These are phyloP conservation scores for Bryoglossum gracile DNA, from an alignment of 495 filamentous ascomycete species.

Conservation along the genomic window DNA sequence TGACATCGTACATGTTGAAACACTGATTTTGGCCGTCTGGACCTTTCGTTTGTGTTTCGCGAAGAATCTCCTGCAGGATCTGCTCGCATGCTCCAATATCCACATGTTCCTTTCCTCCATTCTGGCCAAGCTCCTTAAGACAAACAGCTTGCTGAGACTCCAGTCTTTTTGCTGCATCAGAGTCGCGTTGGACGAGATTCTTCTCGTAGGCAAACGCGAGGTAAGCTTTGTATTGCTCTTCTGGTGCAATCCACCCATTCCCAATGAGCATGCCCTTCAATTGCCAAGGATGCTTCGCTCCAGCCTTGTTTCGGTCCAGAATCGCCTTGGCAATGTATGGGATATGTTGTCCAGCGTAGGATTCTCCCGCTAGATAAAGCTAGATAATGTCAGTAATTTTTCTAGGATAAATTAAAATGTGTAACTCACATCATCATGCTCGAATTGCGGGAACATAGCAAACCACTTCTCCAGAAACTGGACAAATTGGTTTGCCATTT, in stretches of 20 bases:
- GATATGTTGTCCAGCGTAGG: constrained; percentile 94
- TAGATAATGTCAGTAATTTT: constrained; percentile 35
- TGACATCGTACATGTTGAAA: constrained; percentile 92
- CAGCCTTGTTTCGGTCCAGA: constrained; percentile 66
- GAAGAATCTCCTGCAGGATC: constrained; percentile 63
- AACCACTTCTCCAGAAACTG: constrained; percentile 89
- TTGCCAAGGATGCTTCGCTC: constrained; percentile 54
- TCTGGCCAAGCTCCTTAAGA: constrained; percentile 43
- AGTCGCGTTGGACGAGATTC: constrained; percentile 61
- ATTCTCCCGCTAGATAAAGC: constrained; percentile 93
- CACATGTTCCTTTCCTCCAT: constrained; percentile 52
- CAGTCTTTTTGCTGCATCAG: constrained; percentile 53
- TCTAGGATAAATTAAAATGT: neutral
- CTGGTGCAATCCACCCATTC: constrained; percentile 92
- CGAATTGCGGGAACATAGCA: constrained; percentile 81
- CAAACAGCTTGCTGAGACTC: constrained; percentile 66
- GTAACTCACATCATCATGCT: constrained; percentile 77
- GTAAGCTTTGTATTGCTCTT: constrained; percentile 86
- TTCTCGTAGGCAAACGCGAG: constrained; percentile 69
- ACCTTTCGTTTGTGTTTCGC: constrained; percentile 42
- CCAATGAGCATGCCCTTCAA: constrained; percentile 87
- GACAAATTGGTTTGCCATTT: constrained; percentile 87
- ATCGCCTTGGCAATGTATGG: constrained; percentile 90
- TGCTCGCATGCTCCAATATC: constrained; percentile 62
- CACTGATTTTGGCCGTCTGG: constrained; percentile 48